Base-by-base conservation (phyloP, 306 rosid species). In the Castanea mollissima region DNA sequence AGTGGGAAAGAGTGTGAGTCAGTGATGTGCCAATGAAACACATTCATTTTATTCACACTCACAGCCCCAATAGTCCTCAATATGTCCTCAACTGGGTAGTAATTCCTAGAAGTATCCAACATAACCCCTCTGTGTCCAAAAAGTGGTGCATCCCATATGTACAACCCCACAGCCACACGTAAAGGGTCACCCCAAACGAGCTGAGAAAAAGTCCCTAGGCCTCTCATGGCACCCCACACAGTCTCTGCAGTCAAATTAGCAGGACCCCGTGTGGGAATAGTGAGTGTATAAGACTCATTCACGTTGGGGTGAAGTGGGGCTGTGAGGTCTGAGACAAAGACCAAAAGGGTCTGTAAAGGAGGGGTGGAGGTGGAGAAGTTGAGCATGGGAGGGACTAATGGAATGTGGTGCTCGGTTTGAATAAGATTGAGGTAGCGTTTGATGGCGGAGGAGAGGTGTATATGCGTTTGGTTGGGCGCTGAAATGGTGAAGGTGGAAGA, bases 1-100 rank as follows among this genome's bases (percentile, higher is more conserved):
- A 92, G 46, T 0, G 97, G 97, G 59, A 94, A 94, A 18, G 99
- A 94, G 0, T 92, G 97, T 1, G 97, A 91, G 41, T 94, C 99
- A 0, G 97, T 91, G 12, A 92, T 59, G 63, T 94, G 99, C 99
- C 94, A 94, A 52, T 94, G 97, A 25, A 94, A 90, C 63, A 92
- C 97, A 35, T 94, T 94, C 44, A 94, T 77, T 85, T 92, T 94
- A 73, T 94, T 94, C 86, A 84, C 88, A 67, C 93, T 82, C 97
- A 94, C 87, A 65, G 88, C 90, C 25, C 65, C 72, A 4, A 94
- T 82, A 1, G 91, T 91, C 82, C 98, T 87, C 80, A 91, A 8
- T n/a, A 94, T 76, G 18, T 91, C 88, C 78, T 79, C 85, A 21
- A 94, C 88, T 0, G 86, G 81, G 19, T 71, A 94, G 56, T 67